Evolutionary conservation across 2,329 filamentous ascomycete genomes (phyloP), one percentile per base, ranked within the genome.

Genomic region (Arthrobotrys pseudoclavata): DNA sequence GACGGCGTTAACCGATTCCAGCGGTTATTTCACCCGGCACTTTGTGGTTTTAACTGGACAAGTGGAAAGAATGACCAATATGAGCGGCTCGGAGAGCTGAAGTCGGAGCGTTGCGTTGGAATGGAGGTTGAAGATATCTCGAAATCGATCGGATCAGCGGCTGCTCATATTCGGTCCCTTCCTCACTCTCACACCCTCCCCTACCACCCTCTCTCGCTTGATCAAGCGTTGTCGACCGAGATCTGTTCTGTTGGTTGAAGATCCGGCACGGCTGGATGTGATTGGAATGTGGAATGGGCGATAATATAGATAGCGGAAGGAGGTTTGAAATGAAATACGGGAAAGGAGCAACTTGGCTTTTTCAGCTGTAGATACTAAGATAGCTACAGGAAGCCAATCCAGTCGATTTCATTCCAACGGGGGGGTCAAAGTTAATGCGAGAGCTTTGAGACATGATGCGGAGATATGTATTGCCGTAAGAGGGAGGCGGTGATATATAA

Each of bases 31-130:
- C 57, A 18, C 22, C 24, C 57, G 48, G 13, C 15, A 62, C 10
- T 62, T 52, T 34, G 40, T 18, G 52, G n/a, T 37, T 31, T 48
- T 7, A 18, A 22, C 31, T 6, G 47, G 37, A 26, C 10, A 37
- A 18, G 67, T 24, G n/a, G 29, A 52, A 57, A 26, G 52, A 53
- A 45, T 50, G 61, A 60, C 18, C 31, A 47, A 13, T 15, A 24
- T 50, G 1, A 45, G 47, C 47, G 34, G 20, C 29, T 64, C 18
- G 61, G 18, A 50, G 60, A 29, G 24, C 50, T 55, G 50, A 55
- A 31, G 61, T 18, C 37, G 29, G 45, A 31, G 52, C 26, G 61
- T 53, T 68, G 62, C 61, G 70, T 75, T 69, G 70, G 70, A 75
- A 75, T 75, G 63, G 55, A 75, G 63, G 70, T 75, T 63, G 37